Base-by-base conservation (phyloP, 1,284 basidiomycete genomes). In the Ganoderma meredithae region DNA sequence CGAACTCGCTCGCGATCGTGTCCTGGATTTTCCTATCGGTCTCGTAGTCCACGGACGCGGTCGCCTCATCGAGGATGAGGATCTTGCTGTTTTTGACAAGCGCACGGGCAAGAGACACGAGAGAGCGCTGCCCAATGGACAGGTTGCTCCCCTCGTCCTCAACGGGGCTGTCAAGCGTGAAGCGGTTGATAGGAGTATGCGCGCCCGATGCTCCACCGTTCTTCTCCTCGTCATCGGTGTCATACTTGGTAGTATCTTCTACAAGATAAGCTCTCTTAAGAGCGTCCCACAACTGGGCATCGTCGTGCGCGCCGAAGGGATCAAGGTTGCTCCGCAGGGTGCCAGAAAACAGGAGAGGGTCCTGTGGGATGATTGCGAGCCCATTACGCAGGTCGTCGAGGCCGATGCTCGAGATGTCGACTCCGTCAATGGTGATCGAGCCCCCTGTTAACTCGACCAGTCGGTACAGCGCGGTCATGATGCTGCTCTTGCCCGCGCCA, bases 301-400 rank as follows among this genome's bases (percentile, higher is more conserved):
- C 95, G 71, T 92, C 90, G 75, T 94, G 88, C 41, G 88, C 79
- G 66, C 87, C 89, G 80, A 97, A 94, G 0, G 93, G 93, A 76
- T 95, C 93, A 3, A 97, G 86, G 77, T 96, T 96, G 71, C 88
- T 88, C 49, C 95, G 87, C 56, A 96, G 79, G 1, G 92, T 94
- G 41, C 95, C 94, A 25, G 93, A 94, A 79, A 79, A 76, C 0
- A 75, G 74, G 8, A 77, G 69, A 27, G 77, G 88, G 73, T 98
- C 96, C 79, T 97, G 96, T 15, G 96, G 95, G 71, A 98, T 97
- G 77, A 98, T 91, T 1, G 95, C 85, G 25, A 95, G 84, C 7
- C 83, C 83, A 63, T 81, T 87, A 40, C 92, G 82, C 55, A 94
- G 79, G 74, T 92, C 89, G 43, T 82, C 81, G 44, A 94, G 78